Percentiles rank a stretch among this genome's conserved stretches.
Evolutionary conservation across 352 stramenopile species (phyloP).

Genomic region (Phytophthora crassamura): DNA sequence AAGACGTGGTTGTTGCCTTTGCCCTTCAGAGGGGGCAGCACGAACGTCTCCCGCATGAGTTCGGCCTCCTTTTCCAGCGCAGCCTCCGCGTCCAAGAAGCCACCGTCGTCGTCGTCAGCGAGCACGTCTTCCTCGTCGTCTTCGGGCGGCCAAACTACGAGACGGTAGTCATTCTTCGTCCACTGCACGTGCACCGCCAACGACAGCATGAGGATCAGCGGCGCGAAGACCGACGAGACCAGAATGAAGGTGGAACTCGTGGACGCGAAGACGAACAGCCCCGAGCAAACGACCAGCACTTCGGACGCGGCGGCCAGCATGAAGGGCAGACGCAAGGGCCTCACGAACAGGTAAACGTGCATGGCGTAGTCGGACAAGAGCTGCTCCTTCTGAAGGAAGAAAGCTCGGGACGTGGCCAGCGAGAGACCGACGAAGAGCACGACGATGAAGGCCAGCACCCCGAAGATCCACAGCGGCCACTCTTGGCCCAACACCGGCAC

Average conservation of each 20-base stretch:
- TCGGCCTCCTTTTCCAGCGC: conserved; percentile 80
- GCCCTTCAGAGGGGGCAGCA: conserved; percentile 75
- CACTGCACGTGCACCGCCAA: conserved; percentile 81
- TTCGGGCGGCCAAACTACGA: conserved; percentile 84
- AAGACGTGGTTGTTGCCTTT: conserved; percentile 64
- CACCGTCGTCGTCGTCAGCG: conserved; percentile 73
- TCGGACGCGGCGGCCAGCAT: conserved; percentile 82
- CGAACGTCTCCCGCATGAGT: conserved; percentile 79
- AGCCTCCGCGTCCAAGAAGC: conserved; percentile 62
- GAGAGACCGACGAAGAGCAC: conserved; percentile 80
- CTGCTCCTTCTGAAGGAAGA: conserved; percentile 83
- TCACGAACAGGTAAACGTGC: conserved; percentile 78
- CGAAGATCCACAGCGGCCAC: conserved; percentile 89
- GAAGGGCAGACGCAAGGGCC: conserved; percentile 70
- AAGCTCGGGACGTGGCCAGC: conserved; percentile 77
- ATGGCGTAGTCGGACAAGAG: conserved; percentile 78
- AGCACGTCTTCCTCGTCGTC: conserved; percentile 83
- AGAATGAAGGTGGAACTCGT: conserved; percentile 83
- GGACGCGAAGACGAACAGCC: conserved; percentile 82
- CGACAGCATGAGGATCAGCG: conserved; percentile 80
- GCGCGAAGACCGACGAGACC: conserved; percentile 74
- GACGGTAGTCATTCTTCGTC: conserved; percentile 83
- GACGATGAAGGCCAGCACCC: conserved; percentile 82
- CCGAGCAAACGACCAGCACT: conserved; percentile 83
- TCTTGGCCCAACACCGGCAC: conserved; percentile 67